Percentiles rank a stretch among this genome's conserved stretches.
Conservation (phyloP, 148 eudicot species). For the Mesembryanthemum crystallinum region DNA sequence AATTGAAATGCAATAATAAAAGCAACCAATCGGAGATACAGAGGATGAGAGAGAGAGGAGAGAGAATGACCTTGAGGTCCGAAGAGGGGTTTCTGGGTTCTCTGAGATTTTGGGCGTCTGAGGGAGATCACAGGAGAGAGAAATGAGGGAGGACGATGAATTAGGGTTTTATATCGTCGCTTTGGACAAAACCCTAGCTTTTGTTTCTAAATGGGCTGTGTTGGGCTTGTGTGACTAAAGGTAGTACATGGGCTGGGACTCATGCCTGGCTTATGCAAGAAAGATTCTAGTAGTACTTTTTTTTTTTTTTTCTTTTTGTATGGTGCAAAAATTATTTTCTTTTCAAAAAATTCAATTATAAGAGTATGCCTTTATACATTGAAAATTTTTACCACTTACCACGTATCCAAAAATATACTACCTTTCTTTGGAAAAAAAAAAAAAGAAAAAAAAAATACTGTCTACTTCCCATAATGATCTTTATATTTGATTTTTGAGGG, state of each 20-base stretch:
- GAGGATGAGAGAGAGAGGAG: not conserved
- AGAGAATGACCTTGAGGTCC: not conserved
- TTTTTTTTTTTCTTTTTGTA: too few relatives aligned
- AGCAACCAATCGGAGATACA: not conserved
- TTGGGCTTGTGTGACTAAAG: not conserved
- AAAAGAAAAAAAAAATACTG: too few relatives aligned
- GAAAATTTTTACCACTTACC: too few relatives aligned
- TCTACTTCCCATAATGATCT: too few relatives aligned
- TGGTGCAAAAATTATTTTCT: too few relatives aligned
- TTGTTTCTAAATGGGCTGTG: not conserved
- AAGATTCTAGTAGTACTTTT: too few relatives aligned
- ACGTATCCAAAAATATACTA: too few relatives aligned
- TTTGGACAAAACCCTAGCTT: constrained; percentile 29
- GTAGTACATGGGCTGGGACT: not conserved
- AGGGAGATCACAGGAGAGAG: constrained; percentile 13
- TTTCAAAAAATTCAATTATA: too few relatives aligned
- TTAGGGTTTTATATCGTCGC: constrained; percentile 31
- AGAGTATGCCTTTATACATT: too few relatives aligned
- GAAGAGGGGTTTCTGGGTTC: constrained; percentile 12
- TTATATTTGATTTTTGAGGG: too few relatives aligned
- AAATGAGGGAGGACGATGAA: not conserved
- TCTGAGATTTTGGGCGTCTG: not conserved
- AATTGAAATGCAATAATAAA: not conserved
- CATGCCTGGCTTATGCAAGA: not conserved
- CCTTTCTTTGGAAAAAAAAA: too few relatives aligned